These are phyloP conservation scores for Plectosphaerella cucumerina DNA, from an alignment of 2,329 filamentous ascomycete genomes.

Conservation along the genomic window DNA sequence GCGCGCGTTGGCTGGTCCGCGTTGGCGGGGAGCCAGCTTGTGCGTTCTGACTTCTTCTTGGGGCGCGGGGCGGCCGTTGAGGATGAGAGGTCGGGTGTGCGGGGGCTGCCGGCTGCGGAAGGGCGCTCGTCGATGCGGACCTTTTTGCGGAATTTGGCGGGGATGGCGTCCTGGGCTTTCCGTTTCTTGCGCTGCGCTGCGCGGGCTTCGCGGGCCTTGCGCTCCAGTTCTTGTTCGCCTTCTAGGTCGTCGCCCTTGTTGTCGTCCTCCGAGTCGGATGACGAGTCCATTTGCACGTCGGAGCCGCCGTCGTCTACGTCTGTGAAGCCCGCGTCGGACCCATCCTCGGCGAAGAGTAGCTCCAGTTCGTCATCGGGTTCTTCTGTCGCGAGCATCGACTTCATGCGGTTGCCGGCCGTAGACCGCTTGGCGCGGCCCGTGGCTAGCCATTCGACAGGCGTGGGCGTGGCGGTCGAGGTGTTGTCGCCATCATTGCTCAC, in stretches of 20 bases:
- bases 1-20: constrained; percentile 55
- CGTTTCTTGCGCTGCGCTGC: constrained; percentile 65
- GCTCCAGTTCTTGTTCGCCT: constrained; percentile 83
- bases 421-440: constrained; percentile 71
- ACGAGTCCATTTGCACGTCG: constrained; percentile 83
- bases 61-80: constrained; percentile 42
- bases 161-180: constrained; percentile 72
- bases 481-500: constrained; percentile 32
- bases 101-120: constrained; percentile 28
- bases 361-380: constrained; percentile 67
- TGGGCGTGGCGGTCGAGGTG: constrained; percentile 19
- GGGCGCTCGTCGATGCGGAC: constrained; percentile 61
- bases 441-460: constrained; percentile 62
- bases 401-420: constrained; percentile 82
- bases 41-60: constrained; percentile 58
- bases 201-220: constrained; percentile 65
- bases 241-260: constrained; percentile 69
- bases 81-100: constrained; percentile 26
- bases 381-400: constrained; percentile 70
- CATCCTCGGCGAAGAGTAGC: constrained; percentile 71
- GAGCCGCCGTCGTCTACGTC: constrained; percentile 64
- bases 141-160: constrained; percentile 68
- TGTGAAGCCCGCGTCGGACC: constrained; percentile 64
- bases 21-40: constrained; percentile 52
- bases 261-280: constrained; percentile 78